Conservation (phyloP, 148 eudicot species). For the Chenopodium formosanum region DNA sequence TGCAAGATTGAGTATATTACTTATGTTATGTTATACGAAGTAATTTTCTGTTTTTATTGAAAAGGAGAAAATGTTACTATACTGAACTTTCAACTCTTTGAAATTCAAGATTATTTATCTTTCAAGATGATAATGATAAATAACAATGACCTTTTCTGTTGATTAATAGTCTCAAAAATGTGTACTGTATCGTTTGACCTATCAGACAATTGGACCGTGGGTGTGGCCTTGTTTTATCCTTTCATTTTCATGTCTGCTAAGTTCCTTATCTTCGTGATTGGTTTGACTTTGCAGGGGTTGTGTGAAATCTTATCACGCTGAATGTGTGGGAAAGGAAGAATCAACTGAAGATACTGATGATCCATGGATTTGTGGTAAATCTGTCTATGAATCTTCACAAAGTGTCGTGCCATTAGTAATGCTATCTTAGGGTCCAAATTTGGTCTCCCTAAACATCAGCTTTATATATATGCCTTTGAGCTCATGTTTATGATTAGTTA, state of each 20-base stretch:
- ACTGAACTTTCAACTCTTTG: too few relatives aligned
- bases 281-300: conserved; percentile 41
- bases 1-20: too few relatives aligned
- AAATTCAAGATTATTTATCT: too few relatives aligned
- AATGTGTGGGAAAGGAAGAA: conserved; percentile 52
- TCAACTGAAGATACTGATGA: conserved; percentile 34
- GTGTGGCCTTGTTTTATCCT: background rate
- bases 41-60: too few relatives aligned
- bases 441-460: too few relatives aligned
- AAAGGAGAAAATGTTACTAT: too few relatives aligned
- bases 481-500: background rate
- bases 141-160: background rate
- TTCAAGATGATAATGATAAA: too few relatives aligned
- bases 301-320: conserved; percentile 66
- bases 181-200: background rate
- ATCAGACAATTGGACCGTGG: background rate
- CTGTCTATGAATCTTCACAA: conserved; percentile 1
- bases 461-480: background rate
- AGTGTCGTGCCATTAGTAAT: background rate
- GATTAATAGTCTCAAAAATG: background rate
- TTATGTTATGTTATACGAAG: too few relatives aligned
- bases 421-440: background rate
- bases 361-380: conserved; percentile 60
- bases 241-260: background rate
- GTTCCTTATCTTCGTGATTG: background rate